These are phyloP conservation scores for Pleoardoris graminearum DNA, from an alignment of 2,329 filamentous ascomycete species.

Conservation along the genomic window DNA sequence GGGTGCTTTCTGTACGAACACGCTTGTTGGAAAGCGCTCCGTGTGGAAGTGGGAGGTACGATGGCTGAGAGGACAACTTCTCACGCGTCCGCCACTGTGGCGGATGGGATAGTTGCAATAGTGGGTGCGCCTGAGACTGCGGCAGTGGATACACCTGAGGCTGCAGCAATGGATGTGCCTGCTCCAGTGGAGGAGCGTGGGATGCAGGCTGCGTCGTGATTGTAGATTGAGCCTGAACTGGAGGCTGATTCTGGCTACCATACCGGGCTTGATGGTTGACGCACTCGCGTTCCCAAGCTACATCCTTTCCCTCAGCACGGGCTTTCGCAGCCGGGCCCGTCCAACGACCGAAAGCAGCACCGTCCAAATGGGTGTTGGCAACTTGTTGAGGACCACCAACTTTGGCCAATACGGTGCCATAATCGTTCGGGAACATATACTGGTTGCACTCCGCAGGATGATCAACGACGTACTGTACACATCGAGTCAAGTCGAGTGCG, in stretches of 20 bases:
- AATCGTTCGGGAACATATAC: slow-evolving; percentile 30
- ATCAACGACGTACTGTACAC: slow-evolving; percentile 19
- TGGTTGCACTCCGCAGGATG: slow-evolving; percentile 12
- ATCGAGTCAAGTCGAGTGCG: slow-evolving; percentile 29
- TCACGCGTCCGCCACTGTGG: no score
- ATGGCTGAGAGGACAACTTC: no score
- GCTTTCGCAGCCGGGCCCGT: not conserved
- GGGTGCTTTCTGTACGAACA: no score
- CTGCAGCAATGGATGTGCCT: no score
- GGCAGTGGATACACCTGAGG: no score
- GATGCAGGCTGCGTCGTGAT: no score
- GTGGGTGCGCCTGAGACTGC: no score
- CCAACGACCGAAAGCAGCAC: not conserved
- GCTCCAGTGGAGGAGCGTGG: no score
- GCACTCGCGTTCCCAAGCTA: not conserved
- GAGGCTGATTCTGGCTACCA: not conserved
- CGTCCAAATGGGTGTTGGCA: not conserved
- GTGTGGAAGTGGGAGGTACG: no score
- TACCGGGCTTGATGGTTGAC: not conserved
- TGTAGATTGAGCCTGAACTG: not conserved
- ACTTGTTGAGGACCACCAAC: not conserved
- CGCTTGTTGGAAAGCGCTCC: no score
- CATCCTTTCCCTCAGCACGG: not conserved
- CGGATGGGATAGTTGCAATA: no score
- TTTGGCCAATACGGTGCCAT: not conserved